Percentiles rank a stretch among this genome's conserved stretches.
Evolutionary conservation across 192 early-diverging fungal species (phyloP).

Genomic region (Podila horticola): DNA sequence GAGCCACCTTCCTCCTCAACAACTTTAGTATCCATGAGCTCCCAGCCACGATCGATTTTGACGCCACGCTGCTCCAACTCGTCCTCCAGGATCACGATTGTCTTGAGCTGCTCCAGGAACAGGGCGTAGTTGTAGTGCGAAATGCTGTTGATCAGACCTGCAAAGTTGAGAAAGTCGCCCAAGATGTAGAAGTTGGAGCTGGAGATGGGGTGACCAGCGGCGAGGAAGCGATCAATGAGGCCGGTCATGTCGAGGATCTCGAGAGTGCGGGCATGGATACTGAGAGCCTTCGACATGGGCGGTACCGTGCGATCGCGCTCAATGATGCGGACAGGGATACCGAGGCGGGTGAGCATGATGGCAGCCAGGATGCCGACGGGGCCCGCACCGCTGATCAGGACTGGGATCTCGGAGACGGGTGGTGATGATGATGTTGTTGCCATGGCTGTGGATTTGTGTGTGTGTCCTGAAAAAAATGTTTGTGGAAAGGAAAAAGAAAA

Average conservation of each 20-base stretch:
- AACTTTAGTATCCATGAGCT: constrained; percentile 44
- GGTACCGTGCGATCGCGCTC: constrained; percentile 27
- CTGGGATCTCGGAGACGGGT: constrained; percentile 18
- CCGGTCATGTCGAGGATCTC: constrained; percentile 35
- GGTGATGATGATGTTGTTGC: neutral
- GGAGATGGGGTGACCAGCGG: constrained; percentile 26
- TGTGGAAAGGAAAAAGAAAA: neutral
- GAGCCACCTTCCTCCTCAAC: constrained; percentile 4
- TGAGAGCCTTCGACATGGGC: constrained; percentile 19
- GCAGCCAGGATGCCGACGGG: constrained; percentile 47
- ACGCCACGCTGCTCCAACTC: constrained; percentile 23
- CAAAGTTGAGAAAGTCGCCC: constrained; percentile 10
- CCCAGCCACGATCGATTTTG: constrained; percentile 41
- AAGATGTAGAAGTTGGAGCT: constrained; percentile 39
- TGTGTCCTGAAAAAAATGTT: neutral
- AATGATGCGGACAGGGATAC: constrained; percentile 30
- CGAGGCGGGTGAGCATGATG: constrained; percentile 27
- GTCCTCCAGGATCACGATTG: constrained; percentile 15
- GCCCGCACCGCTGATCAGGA: constrained; percentile 44
- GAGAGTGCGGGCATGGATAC: constrained; percentile 31
- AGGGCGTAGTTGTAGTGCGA: constrained; percentile 47
- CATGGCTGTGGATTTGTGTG: neutral
- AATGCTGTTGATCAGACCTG: constrained; percentile 30
- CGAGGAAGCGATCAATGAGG: constrained; percentile 28
- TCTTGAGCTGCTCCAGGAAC: constrained; percentile 25